These are phyloP conservation scores for Fusarium falciforme DNA, from an alignment of 2,329 filamentous ascomycete genomes.

Conservation along the genomic window DNA sequence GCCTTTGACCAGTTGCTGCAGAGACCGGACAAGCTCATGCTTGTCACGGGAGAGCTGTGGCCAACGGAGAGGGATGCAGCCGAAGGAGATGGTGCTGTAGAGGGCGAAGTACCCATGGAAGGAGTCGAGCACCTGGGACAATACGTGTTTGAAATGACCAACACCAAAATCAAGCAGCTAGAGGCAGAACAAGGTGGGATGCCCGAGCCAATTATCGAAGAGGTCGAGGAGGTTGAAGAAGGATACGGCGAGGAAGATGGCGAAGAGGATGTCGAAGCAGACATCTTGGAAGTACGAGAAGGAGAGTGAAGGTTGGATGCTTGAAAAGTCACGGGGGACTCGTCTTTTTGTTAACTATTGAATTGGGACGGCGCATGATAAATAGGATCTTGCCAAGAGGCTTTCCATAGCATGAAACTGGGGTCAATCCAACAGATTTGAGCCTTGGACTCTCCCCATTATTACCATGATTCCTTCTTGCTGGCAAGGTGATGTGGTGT, in stretches of 20 bases:
- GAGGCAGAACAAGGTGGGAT: constrained; percentile 51
- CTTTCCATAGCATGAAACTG: constrained; percentile 1
- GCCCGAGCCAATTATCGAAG: constrained; percentile 40
- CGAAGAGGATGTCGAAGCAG: constrained; percentile 46
- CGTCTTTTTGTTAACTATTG: constrained; percentile 1
- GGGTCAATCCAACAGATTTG: neutral
- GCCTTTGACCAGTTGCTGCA: constrained; percentile 84
- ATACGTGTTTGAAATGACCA: constrained; percentile 97
- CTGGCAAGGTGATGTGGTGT: neutral
- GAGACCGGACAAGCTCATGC: constrained; percentile 82
- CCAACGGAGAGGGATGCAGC: constrained; percentile 68
- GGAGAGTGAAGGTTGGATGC: constrained; percentile 38
- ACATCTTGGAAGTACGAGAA: constrained; percentile 52
- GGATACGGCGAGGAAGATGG: constrained; percentile 47
- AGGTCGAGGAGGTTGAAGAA: constrained; percentile 47
- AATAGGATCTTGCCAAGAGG: neutral
- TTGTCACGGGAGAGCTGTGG: constrained; percentile 90
- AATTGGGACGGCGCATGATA: constrained; percentile 17
- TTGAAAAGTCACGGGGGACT: constrained; percentile 10
- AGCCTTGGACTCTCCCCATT: neutral
- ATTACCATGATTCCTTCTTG: neutral
- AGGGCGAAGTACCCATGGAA: constrained; percentile 80
- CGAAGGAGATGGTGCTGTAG: constrained; percentile 56
- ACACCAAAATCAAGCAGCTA: constrained; percentile 66
- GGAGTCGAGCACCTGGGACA: constrained; percentile 93